A percentile compares a stretch with the other conserved stretches of the same genome.
phyloP scores from a whole-genome alignment of 306 rosid species.

The Senna tora region DNA sequence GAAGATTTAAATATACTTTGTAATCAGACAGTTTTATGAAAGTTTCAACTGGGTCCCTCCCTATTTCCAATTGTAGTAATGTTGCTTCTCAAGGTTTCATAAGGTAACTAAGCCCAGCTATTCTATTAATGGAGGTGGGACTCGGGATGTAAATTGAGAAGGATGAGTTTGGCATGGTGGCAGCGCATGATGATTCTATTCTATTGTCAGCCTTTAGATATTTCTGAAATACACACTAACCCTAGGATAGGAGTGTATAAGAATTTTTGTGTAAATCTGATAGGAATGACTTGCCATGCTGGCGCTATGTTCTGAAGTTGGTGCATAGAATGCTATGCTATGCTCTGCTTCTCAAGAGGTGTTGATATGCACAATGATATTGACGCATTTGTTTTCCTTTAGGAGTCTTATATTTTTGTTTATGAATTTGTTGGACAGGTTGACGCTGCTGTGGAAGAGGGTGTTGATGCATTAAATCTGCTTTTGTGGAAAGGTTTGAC shows the following conservation, averaged over 20 bases:
- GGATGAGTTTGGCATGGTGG: background rate
- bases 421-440: conserved; percentile 43
- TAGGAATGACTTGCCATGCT: no score
- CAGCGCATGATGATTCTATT: background rate
- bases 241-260: background rate
- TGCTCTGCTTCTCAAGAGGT: no score
- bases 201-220: background rate
- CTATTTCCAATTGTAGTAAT: conserved; percentile 2
- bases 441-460: conserved; percentile 59
- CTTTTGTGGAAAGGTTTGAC: conserved; percentile 56
- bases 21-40: conserved; percentile 11
- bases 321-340: no score
- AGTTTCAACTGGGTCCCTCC: conserved; percentile 22
- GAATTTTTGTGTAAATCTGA: no score
- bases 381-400: background rate
- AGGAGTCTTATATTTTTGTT: background rate
- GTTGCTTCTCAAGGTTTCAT: conserved; percentile 24
- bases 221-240: background rate
- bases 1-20: conserved; percentile 14
- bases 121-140: background rate
- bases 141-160: background rate
- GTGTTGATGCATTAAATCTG: conserved; percentile 59
- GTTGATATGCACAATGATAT: background rate
- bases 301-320: no score
- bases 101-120: conserved; percentile 8